Conservation (phyloP, 495 filamentous ascomycete genomes). For the Penicillium canariense region DNA sequence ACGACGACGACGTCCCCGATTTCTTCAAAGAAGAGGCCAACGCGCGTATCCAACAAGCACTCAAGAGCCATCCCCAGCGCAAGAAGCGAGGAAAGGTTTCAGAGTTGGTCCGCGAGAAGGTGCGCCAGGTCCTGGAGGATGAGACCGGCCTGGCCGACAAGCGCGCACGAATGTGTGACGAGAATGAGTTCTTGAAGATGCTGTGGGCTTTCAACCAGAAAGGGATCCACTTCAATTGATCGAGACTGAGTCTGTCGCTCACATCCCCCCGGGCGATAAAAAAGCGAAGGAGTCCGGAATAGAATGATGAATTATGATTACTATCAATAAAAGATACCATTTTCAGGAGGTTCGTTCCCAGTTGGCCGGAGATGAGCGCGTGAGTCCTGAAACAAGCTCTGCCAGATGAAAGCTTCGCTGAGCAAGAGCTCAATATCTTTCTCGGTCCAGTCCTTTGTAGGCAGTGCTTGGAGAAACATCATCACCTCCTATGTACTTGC, state of each 20-base stretch:
- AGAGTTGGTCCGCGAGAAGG: conserved; percentile 75
- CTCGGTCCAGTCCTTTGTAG: conserved; percentile 93
- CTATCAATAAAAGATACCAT: conserved; percentile 43
- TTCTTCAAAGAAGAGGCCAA: conserved; percentile 72
- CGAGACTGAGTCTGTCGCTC: conserved; percentile 4
- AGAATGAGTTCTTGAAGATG: conserved; percentile 81
- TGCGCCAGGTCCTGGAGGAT: conserved; percentile 74
- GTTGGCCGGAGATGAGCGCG: conserved; percentile 72
- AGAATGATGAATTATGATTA: conserved; percentile 38
- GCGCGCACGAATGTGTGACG: conserved; percentile 79
- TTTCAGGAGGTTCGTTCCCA: conserved; percentile 38
- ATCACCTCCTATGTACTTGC: conserved; percentile 72
- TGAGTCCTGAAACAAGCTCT: conserved; percentile 85
- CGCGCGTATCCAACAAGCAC: conserved; percentile 38
- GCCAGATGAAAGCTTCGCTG: conserved; percentile 96
- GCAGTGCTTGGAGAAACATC: conserved; percentile 97
- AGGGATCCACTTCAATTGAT: conserved; percentile 87
- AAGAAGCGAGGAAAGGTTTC: conserved; percentile 74
- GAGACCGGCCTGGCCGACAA: conserved; percentile 75
- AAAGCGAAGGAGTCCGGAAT: conserved; percentile 11
- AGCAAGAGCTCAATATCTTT: conserved; percentile 95
- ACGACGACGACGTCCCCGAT: conserved; percentile 62
- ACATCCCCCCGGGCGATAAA: conserved; percentile 9
- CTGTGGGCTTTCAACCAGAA: conserved; percentile 82
- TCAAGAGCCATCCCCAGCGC: conserved; percentile 50